phyloP scores from a whole-genome alignment of 2,329 filamentous ascomycete genomes.

The Diaporthe sp. region DNA sequence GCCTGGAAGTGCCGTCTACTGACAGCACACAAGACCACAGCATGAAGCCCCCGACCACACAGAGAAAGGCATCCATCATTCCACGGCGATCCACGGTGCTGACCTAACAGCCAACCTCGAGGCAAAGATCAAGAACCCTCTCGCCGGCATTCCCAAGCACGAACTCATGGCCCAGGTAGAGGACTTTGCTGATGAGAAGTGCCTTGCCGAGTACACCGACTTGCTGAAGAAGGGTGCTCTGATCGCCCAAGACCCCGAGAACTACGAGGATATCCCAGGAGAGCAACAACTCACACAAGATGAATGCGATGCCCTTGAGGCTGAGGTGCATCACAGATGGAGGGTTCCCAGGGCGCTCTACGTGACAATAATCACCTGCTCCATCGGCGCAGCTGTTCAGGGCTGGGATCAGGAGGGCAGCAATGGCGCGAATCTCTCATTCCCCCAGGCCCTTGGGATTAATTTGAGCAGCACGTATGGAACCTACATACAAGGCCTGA shows the following conservation, averaged over 20 bases:
- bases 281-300: slow-evolving; percentile 47
- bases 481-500: slow-evolving; percentile 69
- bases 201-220: slow-evolving; percentile 58
- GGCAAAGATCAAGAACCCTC: too few species aligned
- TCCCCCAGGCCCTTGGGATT: slow-evolving; percentile 60
- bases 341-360: slow-evolving; percentile 72
- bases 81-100: slow-evolving; percentile 46
- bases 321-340: slow-evolving; percentile 79
- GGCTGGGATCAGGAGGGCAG: slow-evolving; percentile 61
- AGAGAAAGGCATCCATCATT: slow-evolving; percentile 40
- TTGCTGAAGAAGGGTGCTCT: slow-evolving; percentile 60
- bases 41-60: slow-evolving; percentile 36
- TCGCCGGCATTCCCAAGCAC: too few species aligned
- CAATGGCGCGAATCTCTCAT: slow-evolving; percentile 63
- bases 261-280: slow-evolving; percentile 60
- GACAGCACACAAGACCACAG: neutral
- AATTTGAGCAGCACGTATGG: slow-evolving; percentile 55
- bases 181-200: slow-evolving; percentile 52
- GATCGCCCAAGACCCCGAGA: slow-evolving; percentile 53
- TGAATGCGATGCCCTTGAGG: slow-evolving; percentile 74
- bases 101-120: slow-evolving; percentile 60
- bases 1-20: neutral
- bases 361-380: slow-evolving; percentile 68
- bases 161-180: too few species aligned
- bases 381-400: slow-evolving; percentile 68